Evolutionary conservation across 2,329 filamentous ascomycete species (phyloP).

Genomic region (Colletotrichum neosansevieriae): DNA sequence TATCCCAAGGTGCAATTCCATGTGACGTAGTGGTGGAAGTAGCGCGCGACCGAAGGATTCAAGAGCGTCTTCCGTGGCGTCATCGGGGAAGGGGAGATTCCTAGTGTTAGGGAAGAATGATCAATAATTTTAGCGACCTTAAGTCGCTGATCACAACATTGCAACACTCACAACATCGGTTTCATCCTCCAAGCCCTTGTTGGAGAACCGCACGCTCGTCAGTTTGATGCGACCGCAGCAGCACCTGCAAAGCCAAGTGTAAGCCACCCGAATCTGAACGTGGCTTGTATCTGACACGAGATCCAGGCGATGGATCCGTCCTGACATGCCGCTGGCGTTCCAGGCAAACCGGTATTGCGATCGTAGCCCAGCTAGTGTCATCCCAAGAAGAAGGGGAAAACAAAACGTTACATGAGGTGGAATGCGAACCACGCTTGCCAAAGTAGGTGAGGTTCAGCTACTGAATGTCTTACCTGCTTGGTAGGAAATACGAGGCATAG

Average conservation of each 20-base stretch:
- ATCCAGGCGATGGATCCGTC: slow-evolving; percentile 48
- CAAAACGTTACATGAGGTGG: too few species aligned
- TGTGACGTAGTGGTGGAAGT: slow-evolving; percentile 56
- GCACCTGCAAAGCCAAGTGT: slow-evolving; percentile 51
- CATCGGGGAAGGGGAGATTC: slow-evolving; percentile 20
- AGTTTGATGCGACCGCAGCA: too few species aligned
- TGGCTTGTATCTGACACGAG: not conserved
- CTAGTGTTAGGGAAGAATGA: not conserved
- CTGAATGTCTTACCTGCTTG: slow-evolving; percentile 29
- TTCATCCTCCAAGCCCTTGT: not conserved
- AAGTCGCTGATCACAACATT: not conserved
- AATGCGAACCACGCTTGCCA: not conserved
- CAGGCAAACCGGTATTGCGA: slow-evolving; percentile 50
- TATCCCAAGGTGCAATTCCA: slow-evolving; percentile 59
- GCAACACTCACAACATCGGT: not conserved
- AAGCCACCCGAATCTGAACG: not conserved
- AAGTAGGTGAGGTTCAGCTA: not conserved
- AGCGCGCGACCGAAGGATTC: slow-evolving; percentile 47
- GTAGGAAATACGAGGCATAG: slow-evolving; percentile 30
- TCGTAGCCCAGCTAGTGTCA: slow-evolving; percentile 41
- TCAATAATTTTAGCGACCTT: not conserved
- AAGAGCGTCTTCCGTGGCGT: slow-evolving; percentile 48
- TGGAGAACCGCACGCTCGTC: not conserved
- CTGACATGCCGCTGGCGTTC: slow-evolving; percentile 51
- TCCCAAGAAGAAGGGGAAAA: too few species aligned